Base-by-base conservation (phyloP, 306 rosid genomes). In the Arachis hypogaea region DNA sequence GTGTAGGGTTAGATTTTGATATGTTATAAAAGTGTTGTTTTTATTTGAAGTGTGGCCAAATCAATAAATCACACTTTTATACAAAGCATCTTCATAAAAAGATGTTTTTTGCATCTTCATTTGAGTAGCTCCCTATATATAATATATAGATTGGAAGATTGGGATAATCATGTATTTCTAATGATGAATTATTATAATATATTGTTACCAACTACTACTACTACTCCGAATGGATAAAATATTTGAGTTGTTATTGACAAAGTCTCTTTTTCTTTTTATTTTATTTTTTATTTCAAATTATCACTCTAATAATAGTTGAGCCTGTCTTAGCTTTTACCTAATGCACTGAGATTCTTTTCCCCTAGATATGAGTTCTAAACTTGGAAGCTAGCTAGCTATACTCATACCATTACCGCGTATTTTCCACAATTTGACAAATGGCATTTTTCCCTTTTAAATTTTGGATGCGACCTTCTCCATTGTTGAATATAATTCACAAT, bases 271-370 rank as follows among this genome's bases (percentile, higher is more conserved):
- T 81, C 45, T 57, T 52, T 10, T 59, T 43, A 45, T 45, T 45
- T 45, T 45, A 3, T 6, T 45, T 45, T 6, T 45, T 45, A 45
- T 22, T 22, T 22, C 28, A 22, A 22, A 22, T 22, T 22, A 6
- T 6, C 8, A 3, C 5, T 33, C 4, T 33, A 4, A 45, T 45
- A 45, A 45, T 10, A 46, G 18, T 12, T 2, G 6, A 40, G 68
- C 51, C 78, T 76, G 18, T 4, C 38, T 33, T 33, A 33, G 18
- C 72, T 59, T 70, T 77, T 51, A 85, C 89, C 89, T 85, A 85
- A 71, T 74, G 70, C 85, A 71, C 40, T 52, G 40, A 59, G 68
- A 70, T 67, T 74, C 72, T 71, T 75, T 65, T 66, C 18, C 69
- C 73, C 38, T 33, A 33, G 38, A 33, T 33, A 74, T 56, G 57